Base-by-base conservation (phyloP, 441 rosid genomes). In the Euphorbia schlechtendalii region DNA sequence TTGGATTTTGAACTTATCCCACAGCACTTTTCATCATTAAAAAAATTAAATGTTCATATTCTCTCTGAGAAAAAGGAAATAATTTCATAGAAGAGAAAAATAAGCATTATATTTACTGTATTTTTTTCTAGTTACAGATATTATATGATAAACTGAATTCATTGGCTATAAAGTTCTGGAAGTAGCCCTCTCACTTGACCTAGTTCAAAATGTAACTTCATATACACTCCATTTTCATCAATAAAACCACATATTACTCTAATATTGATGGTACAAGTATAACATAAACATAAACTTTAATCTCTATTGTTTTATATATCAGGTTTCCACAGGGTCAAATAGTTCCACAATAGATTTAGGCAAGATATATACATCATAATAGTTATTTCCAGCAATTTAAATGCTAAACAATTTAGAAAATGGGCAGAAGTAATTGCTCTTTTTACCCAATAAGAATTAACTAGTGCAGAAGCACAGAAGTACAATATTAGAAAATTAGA, bases 271-370 rank as follows among this genome's bases (percentile, higher is more conserved):
- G 27, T 14, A 5, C 15, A 3, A 32, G 34, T 32, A 32, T 6
- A n/a, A n/a, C n/a, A n/a, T n/a, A n/a, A 48, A 32, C 12, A 32
- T 30, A 61, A 61, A 24, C 40, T 12, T 61, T 28, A 48, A 63
- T 17, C 15, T 17, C 58, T 32, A 51, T 28, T 3, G 25, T 20
- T 46, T 34, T 14, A 28, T 34, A 21, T 0, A 30, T 30, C 21
- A 61, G 25, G 40, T 45, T 46, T 27, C 10, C 12, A 18, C 18
- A 18, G 11, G 30, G 12, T 49, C 22, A 17, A 51, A 32, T 5
- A 3, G 20, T 36, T 32, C 46, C 21, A 32, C 6, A 32, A 8
- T 11, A 17, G n/a, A 20, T 2, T 2, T 32, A 2, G 34, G 34
- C 34, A 32, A 32, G 34, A 32, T 32, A 2, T 32, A 32, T 32